Base-by-base conservation (phyloP, 306 rosid genomes). In the Hippophae rhamnoides region DNA sequence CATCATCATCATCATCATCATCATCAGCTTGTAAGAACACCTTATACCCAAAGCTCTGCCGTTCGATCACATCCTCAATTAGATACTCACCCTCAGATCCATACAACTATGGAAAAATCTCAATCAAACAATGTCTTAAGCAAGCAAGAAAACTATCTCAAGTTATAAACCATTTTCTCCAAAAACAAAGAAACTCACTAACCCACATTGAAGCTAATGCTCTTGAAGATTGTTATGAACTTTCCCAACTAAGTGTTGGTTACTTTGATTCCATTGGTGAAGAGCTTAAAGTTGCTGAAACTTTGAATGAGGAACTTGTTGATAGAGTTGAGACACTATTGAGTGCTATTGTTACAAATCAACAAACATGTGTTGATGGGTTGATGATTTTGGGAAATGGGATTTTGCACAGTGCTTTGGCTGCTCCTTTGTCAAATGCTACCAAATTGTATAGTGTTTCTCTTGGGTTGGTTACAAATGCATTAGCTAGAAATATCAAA, bases 281-380 rank as follows among this genome's bases (percentile, higher is more conserved):
- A 1, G 79, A 69, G 41, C 76, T 82, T 7, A 66, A 57, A 8
- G 52, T 81, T 1, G 75, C 84, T 6, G 67, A 53, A 52, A 5
- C 56, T 4, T 5, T 61, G 43, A 50, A 68, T 9, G 14, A 70
- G 13, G 80, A 66, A 56, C 47, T 82, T 43, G 84, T 79, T 9
- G 83, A 81, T 26, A 66, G 59, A 3, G 62, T 83, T 0, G 75
- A 74, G 63, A 79, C 90, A 2, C 59, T 74, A 58, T 69, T 85
- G 13, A 85, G 95, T 43, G 94, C 89, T 4, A 78, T 83, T n/a
- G 84, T 84, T 13, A 89, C 94, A 1, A 89, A 89, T 58, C 95
- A 86, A 8, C 81, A 83, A 65, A 89, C 94, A 1, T 89, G 97
- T 56, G 60, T 64, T 54, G 97, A 89, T 5, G 95, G 87, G 44